Base-by-base conservation (phyloP, 2,329 filamentous ascomycete genomes). In the Didymella exigua region DNA sequence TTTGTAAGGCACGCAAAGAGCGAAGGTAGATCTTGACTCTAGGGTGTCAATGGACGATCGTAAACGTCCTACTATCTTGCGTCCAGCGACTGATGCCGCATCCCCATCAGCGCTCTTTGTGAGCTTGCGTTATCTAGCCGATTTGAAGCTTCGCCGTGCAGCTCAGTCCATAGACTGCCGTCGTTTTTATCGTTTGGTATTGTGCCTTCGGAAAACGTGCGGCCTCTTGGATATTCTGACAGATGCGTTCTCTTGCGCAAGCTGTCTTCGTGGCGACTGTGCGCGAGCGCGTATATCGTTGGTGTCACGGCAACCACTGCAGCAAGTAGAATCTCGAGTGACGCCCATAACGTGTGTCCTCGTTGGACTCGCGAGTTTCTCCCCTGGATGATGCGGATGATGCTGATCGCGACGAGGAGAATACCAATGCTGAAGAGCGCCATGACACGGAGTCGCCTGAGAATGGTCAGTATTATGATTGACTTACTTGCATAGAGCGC, bases 341-440 rank as follows among this genome's bases (percentile, higher is more conserved):
- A 60, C 3, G 59, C 62, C 59, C 60, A 64, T 23, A 62, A 14
- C 0, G 62, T 64, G 21, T 64, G 62, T 0, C 51, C 55, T 23
- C 55, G 49, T 29, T 64, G 59, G 14, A 42, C 47, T 23, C 46
- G 48, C 4, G 62, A 62, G 26, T 46, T 16, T 2, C 44, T 53
- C 26, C 62, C 62, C 21, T 54, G 45, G 4, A 58, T 6, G 7
- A 64, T 64, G 5, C 62, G 62, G 18, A 61, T 44, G 36, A 61
- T 55, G 33, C 57, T 60, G 33, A 64, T 54, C 16, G 52, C 51
- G 37, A 64, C 53, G 26, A 64, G 62, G 21, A 64, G 52, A 4
- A 61, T 33, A 9, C 62, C 62, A 23, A 64, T 57, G 34, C 60
- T 59, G 48, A 64, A 64, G 24, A 64, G 60, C 11, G 51, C 53